A percentile compares a stretch with the other conserved stretches of the same genome.
phyloP scores from a whole-genome alignment of 345 rosid genomes.

The Gossypium herbaceum region DNA sequence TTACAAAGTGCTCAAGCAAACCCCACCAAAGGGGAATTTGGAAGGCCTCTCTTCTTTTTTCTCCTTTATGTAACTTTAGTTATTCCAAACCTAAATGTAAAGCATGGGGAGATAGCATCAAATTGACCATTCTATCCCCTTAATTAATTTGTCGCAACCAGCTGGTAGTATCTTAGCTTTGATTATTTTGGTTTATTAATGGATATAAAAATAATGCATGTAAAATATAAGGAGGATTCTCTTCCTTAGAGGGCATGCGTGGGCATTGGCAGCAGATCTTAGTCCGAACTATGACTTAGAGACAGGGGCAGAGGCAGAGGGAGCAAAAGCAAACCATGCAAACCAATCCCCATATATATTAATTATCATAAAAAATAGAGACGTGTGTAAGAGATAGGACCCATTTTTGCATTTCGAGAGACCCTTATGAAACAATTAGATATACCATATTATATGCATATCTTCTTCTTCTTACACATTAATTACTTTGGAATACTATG shows the following conservation, averaged over 20 bases:
- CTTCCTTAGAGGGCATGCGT: conserved; percentile 21
- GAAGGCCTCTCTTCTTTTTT: conserved; percentile 31
- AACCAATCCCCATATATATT: not conserved
- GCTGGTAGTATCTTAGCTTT: not conserved
- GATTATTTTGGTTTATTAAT: not conserved
- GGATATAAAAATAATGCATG: conserved; percentile 13
- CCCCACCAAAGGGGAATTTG: conserved; percentile 46
- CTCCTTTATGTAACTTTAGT: conserved; percentile 25
- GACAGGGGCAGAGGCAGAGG: not conserved
- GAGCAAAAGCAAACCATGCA: conserved; percentile 15
- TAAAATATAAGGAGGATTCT: conserved; percentile 4
- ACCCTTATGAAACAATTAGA: not conserved
- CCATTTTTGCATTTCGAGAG: conserved; percentile 12
- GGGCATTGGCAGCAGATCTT: conserved; percentile 8
- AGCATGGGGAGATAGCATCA: conserved; percentile 23
- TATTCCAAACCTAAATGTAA: conserved; percentile 51
- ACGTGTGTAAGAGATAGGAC: conserved; percentile 11
- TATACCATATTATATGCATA: too few species aligned
- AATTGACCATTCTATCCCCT: conserved; percentile 28
- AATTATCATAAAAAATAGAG: not conserved
- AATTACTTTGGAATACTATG: conserved; percentile 41
- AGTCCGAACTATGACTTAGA: not conserved
- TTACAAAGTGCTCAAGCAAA: conserved; percentile 31
- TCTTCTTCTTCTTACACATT: not conserved
- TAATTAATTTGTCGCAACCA: not conserved